Evolutionary conservation across 176 grass and related monocot species (phyloP), one percentile per base, ranked within the genome.

Genomic region (Canna indica): DNA sequence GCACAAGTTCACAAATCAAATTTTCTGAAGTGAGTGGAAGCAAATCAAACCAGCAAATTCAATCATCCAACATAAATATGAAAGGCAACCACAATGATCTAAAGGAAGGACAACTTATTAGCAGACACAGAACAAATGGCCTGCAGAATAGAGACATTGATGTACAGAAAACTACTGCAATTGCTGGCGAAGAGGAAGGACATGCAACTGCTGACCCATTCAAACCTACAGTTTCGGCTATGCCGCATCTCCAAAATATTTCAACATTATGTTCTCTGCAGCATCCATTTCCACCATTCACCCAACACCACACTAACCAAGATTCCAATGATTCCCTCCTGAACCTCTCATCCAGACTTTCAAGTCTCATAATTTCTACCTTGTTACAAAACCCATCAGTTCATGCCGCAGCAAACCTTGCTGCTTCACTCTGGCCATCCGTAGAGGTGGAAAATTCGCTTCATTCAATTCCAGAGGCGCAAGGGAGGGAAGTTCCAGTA

Each of bases 311-410:
- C 29, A 76, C 27, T 39, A 44, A 46, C 34, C 72, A 62, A 26
- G 72, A 46, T 45, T 22, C 56, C 18, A 24, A 18, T 62, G 57
- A 58, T 5, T 28, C 54, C 29, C 42, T 74, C n/a, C 38, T 74
- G 13, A 66, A 66, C 63, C 33, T 71, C 46, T 74, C 56, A 5
- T 61, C 72, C 38, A 42, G 56, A 41, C 54, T 32, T 26, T 76
- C 74, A 25, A 76, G 32, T 76, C 74, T 76, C 24, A 67, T 76
- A 7, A 9, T 76, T 48, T 67, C 60, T 27, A 54, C 59, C 16
- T 76, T 76, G 45, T 17, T 52, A 52, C 60, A 76, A 27, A 76
- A 64, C 67, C 74, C 74, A 76, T 14, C 74, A 29, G 60, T 76
- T 26, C 74, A 76, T 67, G 61, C 74, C 38, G 74, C 60, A 67